These are phyloP conservation scores for Orobanche coerulescens DNA, from an alignment of 257 asterid species.

Conservation along the genomic window DNA sequence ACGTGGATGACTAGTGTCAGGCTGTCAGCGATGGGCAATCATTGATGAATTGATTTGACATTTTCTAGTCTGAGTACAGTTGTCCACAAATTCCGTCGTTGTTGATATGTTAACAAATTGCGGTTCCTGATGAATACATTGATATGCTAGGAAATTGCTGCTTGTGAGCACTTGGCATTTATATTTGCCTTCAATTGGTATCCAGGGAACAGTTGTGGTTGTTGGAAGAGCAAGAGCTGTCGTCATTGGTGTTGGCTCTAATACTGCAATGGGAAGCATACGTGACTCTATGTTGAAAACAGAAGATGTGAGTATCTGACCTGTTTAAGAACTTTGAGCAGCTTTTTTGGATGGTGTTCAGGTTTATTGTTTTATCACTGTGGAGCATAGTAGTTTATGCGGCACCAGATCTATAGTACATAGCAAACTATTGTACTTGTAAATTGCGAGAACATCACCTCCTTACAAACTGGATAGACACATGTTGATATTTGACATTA, in stretches of 20 bases:
- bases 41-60: too few species aligned
- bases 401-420: constrained; percentile 8
- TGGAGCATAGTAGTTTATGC: constrained; percentile 9
- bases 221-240: constrained; percentile 96
- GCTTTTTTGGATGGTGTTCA: constrained; percentile 19
- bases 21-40: too few species aligned
- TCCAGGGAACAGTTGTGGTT: constrained; percentile 91
- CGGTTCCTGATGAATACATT: too few species aligned
- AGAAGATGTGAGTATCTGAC: constrained; percentile 68
- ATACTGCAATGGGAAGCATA: constrained; percentile 99
- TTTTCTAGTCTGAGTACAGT: too few species aligned
- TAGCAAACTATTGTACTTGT: constrained; percentile 1
- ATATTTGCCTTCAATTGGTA: constrained; percentile 21
- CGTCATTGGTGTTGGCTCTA: constrained; percentile 91
- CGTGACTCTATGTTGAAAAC: constrained; percentile 95
- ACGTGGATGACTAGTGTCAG: too few species aligned
- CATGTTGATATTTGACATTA: not conserved
- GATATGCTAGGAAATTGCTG: too few species aligned
- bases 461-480: constrained; percentile 9
- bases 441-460: not conserved
- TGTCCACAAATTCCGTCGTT: too few species aligned
- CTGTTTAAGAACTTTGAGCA: constrained; percentile 14
- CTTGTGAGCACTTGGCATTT: too few species aligned
- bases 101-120: too few species aligned
- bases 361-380: constrained; percentile 11